A percentile compares a stretch with the other conserved stretches of the same genome.
These are phyloP conservation scores for Oidiodendron maius DNA, from an alignment of 495 filamentous ascomycete genomes.

Conservation along the genomic window DNA sequence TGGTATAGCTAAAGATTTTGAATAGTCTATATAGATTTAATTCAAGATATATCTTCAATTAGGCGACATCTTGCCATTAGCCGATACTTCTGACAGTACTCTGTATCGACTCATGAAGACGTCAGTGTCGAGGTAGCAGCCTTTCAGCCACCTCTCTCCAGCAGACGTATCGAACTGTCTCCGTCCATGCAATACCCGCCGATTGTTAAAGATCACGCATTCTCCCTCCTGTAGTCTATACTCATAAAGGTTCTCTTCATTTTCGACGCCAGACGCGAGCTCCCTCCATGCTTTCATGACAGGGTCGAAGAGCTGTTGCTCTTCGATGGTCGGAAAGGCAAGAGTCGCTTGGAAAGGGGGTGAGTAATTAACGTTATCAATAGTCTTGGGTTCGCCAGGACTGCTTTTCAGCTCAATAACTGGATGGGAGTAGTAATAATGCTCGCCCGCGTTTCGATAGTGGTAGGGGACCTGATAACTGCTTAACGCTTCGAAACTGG, in stretches of 20 bases:
- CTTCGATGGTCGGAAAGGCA: not conserved
- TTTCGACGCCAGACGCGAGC: conserved; percentile 44
- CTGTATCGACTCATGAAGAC: conserved; percentile 48
- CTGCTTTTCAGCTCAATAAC: conserved; percentile 39
- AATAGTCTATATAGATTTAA: too few relatives aligned
- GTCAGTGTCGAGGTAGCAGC: conserved; percentile 75
- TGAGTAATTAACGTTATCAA: conserved; percentile 58
- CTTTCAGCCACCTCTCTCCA: conserved; percentile 74
- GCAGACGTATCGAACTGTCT: conserved; percentile 54
- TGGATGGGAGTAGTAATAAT: conserved; percentile 48
- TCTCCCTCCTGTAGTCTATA: conserved; percentile 70
- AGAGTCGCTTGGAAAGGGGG: conserved; percentile 58
- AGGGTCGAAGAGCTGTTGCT: conserved; percentile 7
- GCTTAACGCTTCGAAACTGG: conserved; percentile 33
- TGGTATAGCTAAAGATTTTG: too few relatives aligned
- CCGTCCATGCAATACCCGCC: conserved; percentile 71
- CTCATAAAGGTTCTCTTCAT: conserved; percentile 50
- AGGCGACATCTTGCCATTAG: too few relatives aligned
- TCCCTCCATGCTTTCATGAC: not conserved
- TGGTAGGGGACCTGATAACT: conserved; percentile 50
- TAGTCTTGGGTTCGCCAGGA: not conserved
- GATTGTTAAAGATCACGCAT: conserved; percentile 83
- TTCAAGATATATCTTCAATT: too few relatives aligned
- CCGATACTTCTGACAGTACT: conserved; percentile 25
- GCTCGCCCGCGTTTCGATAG: conserved; percentile 61